Evolutionary conservation across 495 filamentous ascomycete genomes (phyloP), one percentile per base, ranked within the genome.

Genomic region (Pseudomonodictys pantanalensis): DNA sequence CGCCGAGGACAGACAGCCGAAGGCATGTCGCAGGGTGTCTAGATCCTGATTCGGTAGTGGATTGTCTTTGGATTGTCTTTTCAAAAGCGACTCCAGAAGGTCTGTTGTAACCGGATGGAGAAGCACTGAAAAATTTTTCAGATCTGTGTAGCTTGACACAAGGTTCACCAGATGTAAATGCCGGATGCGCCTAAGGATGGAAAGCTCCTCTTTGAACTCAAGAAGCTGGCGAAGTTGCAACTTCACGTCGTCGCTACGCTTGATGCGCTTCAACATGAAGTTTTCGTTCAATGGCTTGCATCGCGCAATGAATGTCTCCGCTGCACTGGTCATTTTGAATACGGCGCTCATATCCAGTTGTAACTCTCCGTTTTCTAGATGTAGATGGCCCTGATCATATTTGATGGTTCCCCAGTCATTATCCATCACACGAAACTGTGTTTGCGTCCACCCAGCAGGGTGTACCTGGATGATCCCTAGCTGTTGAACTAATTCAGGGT

Each of bases 71-170:
- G 32, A 12, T 10, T 45, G 6, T 1, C 12, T 35, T 2, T 11
- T 18, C 17, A 59, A 38, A 28, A 33, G 55, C 18, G 23, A 38
- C 6, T 42, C 35, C 23, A 72, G 54, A 25, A 55, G 26, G 24
- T 26, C 33, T 8, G 74, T 71, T 20, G 73, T 71, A 24, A 75
- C 72, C n/a, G 73, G 73, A 2, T 56, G 45, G 60, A 75, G 66
- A 7, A 76, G 43, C 5, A 76, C 29, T 12, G 57, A 73, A 15
- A 35, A 35, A 41, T 41, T 61, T 18, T 20, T n/a, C n/a, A 30
- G 26, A 28, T 64, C 60, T 1, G 73, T 72, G 49, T 76, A 76
- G 33, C 69, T 71, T 4, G 56, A 67, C 5, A 69, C 44, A 10
- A 56, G 41, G 26, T 61, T 23, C n/a, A 69, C 53, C 20, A 64